Evolutionary conservation across 805 yeast genomes (phyloP).

Genomic region (Cyberlindnera lachancei): DNA sequence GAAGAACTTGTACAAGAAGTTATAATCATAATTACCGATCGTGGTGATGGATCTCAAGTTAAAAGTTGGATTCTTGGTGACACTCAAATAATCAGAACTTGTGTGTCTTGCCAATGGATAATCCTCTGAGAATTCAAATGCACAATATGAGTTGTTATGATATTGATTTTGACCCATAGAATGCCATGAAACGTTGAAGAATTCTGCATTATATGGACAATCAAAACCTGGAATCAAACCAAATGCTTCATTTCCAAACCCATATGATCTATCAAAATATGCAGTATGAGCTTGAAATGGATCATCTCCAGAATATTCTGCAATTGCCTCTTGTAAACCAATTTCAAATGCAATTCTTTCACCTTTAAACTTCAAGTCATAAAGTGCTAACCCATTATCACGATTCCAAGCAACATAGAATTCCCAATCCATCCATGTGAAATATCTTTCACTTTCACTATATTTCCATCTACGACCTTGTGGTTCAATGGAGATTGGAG

Average conservation of each 20-base stretch:
- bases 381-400: constrained; percentile 20
- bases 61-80: constrained; percentile 20
- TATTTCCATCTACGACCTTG: constrained; percentile 23
- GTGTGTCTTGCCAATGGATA: constrained; percentile 20
- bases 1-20: constrained; percentile 18
- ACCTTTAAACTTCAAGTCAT: constrained; percentile 23
- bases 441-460: constrained; percentile 21
- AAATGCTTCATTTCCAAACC: constrained; percentile 25
- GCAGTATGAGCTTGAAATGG: constrained; percentile 23
- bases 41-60: constrained; percentile 19
- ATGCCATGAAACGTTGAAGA: constrained; percentile 23
- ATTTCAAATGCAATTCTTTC: constrained; percentile 23
- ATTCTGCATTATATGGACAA: constrained; percentile 24
- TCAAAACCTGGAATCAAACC: constrained; percentile 24
- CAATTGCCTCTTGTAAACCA: constrained; percentile 24
- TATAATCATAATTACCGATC: constrained; percentile 22
- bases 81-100: constrained; percentile 12
- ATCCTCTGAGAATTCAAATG: constrained; percentile 18
- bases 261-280: constrained; percentile 21
- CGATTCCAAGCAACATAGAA: constrained; percentile 21
- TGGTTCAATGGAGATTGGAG: constrained; percentile 21
- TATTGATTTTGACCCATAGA: constrained; percentile 14
- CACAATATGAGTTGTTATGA: constrained; percentile 23
- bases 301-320: constrained; percentile 26
- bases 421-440: constrained; percentile 26